phyloP scores from a whole-genome alignment of 2,329 filamentous ascomycete species.

The Balansia obtecta region DNA sequence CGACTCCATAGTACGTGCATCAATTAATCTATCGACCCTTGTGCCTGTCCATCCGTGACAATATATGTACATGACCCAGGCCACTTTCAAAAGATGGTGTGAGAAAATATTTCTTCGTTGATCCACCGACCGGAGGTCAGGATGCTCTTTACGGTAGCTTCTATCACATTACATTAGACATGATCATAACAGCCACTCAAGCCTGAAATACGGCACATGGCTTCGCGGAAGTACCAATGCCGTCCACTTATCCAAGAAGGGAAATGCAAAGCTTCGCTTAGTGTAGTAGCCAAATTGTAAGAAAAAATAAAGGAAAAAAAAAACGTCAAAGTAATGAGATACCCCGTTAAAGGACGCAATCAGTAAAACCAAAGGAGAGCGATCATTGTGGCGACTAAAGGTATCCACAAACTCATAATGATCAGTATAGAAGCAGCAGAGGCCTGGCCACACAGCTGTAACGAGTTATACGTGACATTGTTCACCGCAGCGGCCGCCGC shows the following conservation, averaged over 20 bases:
- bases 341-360: background rate
- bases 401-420: slow-evolving; percentile 9
- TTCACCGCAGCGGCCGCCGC: slow-evolving; percentile 58
- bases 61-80: too few species aligned
- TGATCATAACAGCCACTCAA: background rate
- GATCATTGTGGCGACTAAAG: slow-evolving; percentile 14
- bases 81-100: too few species aligned
- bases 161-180: too few species aligned
- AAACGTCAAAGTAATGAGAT: background rate
- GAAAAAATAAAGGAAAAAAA: too few species aligned
- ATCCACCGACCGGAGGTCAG: too few species aligned
- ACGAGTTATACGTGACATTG: slow-evolving; percentile 53
- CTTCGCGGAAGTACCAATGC: background rate
- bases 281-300: background rate
- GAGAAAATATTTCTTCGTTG: too few species aligned
- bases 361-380: background rate
- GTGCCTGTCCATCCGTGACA: too few species aligned
- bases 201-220: background rate
- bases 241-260: background rate
- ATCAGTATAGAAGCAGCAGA: background rate
- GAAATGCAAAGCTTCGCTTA: background rate
- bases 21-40: too few species aligned
- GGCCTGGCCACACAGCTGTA: slow-evolving; percentile 37
- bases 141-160: background rate
- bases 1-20: too few species aligned